A percentile compares a stretch with the other conserved stretches of the same genome.
These are phyloP conservation scores for Phytophthora lateralis DNA, from an alignment of 352 stramenopile species.

Conservation along the genomic window DNA sequence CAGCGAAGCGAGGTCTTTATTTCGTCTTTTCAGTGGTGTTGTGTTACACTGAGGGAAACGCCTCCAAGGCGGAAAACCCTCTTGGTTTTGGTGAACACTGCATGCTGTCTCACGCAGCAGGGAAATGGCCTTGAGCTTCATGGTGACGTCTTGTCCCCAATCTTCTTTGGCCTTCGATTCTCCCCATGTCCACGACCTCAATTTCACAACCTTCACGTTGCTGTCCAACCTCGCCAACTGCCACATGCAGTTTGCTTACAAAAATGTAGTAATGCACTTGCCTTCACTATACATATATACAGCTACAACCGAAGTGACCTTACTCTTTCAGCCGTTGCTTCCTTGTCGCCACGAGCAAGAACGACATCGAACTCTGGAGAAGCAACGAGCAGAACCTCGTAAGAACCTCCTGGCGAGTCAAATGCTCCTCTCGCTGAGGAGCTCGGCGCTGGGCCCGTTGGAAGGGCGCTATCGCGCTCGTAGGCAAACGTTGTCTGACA, in stretches of 20 bases:
- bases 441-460: too few species aligned
- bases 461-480: too few species aligned
- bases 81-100: neutral
- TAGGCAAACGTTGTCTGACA: too few species aligned
- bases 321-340: too few species aligned
- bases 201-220: neutral
- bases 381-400: too few species aligned
- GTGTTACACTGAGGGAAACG: neutral
- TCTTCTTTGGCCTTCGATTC: neutral
- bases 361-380: too few species aligned
- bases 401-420: too few species aligned
- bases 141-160: neutral
- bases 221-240: neutral
- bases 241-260: neutral
- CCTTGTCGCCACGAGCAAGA: too few species aligned
- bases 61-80: neutral
- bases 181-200: neutral
- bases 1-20: neutral
- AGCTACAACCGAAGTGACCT: slow-evolving; percentile 1
- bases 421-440: too few species aligned
- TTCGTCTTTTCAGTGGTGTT: slow-evolving; percentile 1
- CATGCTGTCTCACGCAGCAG: neutral
- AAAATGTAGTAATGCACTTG: neutral
- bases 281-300: neutral
- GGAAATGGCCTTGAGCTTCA: neutral